Conservation (phyloP, 2,329 filamentous ascomycete species). For the Pyrenophora graminea region DNA sequence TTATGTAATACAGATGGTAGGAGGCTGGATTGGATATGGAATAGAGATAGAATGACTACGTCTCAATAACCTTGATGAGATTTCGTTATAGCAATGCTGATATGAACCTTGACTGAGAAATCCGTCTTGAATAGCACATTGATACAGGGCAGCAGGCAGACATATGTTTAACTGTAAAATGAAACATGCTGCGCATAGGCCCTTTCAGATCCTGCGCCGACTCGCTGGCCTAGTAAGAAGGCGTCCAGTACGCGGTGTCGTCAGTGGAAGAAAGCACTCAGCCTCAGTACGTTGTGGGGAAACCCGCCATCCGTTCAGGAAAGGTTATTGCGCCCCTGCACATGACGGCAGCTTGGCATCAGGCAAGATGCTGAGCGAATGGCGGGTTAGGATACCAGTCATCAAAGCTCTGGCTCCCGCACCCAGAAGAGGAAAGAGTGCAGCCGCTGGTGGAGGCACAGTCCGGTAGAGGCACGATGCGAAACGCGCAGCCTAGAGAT, state of each 20-base stretch:
- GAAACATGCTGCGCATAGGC: slow-evolving; percentile 28
- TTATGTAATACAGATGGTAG: neutral
- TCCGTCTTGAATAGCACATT: slow-evolving; percentile 8
- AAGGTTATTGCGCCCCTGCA: slow-evolving; percentile 21
- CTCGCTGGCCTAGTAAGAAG: slow-evolving; percentile 24
- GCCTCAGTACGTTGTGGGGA: slow-evolving; percentile 34
- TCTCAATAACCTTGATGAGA: slow-evolving; percentile 25
- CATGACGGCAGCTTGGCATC: slow-evolving; percentile 11
- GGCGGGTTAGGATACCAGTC: slow-evolving; percentile 5
- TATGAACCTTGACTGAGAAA: slow-evolving; percentile 14
- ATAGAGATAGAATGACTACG: slow-evolving; percentile 19
- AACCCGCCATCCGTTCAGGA: slow-evolving; percentile 17
- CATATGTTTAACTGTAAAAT: slow-evolving; percentile 33
- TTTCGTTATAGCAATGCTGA: slow-evolving; percentile 11
- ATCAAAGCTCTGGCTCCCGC: slow-evolving; percentile 17
- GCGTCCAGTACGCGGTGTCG: slow-evolving; percentile 29
- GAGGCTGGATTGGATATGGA: slow-evolving; percentile 15
- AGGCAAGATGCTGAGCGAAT: slow-evolving; percentile 23
- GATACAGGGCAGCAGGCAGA: slow-evolving; percentile 23
- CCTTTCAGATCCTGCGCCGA: slow-evolving; percentile 17
- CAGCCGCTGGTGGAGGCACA: slow-evolving; percentile 34
- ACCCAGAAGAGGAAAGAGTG: slow-evolving; percentile 13
- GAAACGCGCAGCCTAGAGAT: slow-evolving; percentile 13
- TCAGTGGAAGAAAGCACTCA: slow-evolving; percentile 30
- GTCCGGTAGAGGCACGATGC: slow-evolving; percentile 10